Conservation (phyloP, 192 early-diverging fungal genomes). For the Diversispora eburnea region DNA sequence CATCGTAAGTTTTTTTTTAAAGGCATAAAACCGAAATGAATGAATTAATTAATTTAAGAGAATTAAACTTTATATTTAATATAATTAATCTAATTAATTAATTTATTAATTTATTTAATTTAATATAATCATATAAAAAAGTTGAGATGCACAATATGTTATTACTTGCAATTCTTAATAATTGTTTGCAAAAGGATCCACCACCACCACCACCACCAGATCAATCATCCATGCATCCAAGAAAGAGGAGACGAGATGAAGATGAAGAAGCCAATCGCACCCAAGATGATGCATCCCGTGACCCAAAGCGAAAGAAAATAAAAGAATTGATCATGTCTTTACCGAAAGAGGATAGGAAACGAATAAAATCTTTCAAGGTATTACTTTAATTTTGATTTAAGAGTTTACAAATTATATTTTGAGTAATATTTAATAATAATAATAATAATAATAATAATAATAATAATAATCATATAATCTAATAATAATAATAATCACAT, state of each 20-base stretch:
- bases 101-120: neutral
- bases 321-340: conserved; percentile 13
- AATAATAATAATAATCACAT: too few species aligned
- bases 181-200: neutral
- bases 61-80: too few species aligned
- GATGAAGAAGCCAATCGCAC: neutral
- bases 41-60: neutral
- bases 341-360: conserved; percentile 13
- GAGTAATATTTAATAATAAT: too few species aligned
- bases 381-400: too few species aligned
- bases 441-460: too few species aligned
- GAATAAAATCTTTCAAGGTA: neutral
- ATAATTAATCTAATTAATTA: too few species aligned
- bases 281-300: neutral
- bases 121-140: conserved; percentile 3
- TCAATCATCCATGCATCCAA: neutral
- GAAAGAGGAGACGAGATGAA: neutral
- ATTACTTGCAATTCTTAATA: conserved; percentile 7
- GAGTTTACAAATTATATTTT: too few species aligned
- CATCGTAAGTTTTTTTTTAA: conserved; percentile 3
- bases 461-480: too few species aligned
- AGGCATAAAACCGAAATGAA: neutral
- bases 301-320: conserved; percentile 10
- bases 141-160: conserved; percentile 23
- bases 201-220: neutral